Base-by-base conservation (phyloP, 2,329 filamentous ascomycete genomes). In the Hypocreales sp. region DNA sequence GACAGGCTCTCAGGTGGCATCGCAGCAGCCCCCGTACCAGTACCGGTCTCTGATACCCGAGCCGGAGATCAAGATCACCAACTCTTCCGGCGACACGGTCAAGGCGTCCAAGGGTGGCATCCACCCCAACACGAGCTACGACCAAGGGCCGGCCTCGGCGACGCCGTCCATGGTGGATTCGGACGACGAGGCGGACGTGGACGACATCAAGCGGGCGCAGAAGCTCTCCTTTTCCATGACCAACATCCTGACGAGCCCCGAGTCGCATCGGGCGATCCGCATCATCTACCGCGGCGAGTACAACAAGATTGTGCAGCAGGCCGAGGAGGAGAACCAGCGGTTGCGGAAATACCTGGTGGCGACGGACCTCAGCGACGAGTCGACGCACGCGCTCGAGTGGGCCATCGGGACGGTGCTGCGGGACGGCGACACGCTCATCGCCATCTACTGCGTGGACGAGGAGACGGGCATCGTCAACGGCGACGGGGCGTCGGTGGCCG, bases 321-420 rank as follows among this genome's bases (percentile, higher is more conserved):
- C 80, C 0, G 75, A 86, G 31, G 78, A 82, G 9, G 81, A 83
- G 28, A 66, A 81, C 26, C 72, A 80, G 26, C 72, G 80, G 28
- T 69, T 87, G 34, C 71, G 90, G 28, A 92, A 90, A 42, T 98
- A 95, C 47, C 60, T 98, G 11, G 84, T 94, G n/a, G 87, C 90
- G 4, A 94, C 83, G 0, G 90, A 98, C 51, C 59, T 95, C 4
- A 94, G 86, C 40, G 81, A 90, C 20, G 90, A 98, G 55, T 86
- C 87, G 5, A 81, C 82, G 6, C 92, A 95, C 49, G 90, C 90
- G 2, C 63, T 98, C 18, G 90, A 98, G 50, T 98, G 90, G 90
- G 90, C 87, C 0, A 86, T 98, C 30, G 90, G 90, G 7, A 95
- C 87, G 0, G 84, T 95, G 5, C 62, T 98, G 17, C 72, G 90